Evolutionary conservation across 345 rosid species (phyloP), one percentile per base, ranked within the genome.

Genomic region (Populus davidiana): DNA sequence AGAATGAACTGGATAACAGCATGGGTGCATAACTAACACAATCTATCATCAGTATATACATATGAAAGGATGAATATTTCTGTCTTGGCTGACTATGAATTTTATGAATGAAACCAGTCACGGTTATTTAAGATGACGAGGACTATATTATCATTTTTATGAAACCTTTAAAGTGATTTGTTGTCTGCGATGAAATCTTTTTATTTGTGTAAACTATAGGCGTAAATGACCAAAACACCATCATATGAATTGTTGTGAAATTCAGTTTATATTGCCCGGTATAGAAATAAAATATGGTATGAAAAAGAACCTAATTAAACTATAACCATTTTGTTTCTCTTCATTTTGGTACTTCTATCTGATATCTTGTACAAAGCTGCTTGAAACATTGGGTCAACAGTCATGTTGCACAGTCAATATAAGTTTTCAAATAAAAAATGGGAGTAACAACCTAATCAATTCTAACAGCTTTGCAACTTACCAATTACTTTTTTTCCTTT

Each of bases 401-500:
- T 27, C 69, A 31, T 35, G 20, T 31, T 2, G 20, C 33, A 16
- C 36, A 29, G 38, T 65, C 20, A 65, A 14, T 27, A 13, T 12
- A 65, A 5, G 21, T 23, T 21, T 41, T 25, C 54, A 69, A 35
- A 35, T 16, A 20, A 72, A 56, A 27, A 35, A 29, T 16, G 59
- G 36, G 49, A 72, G 41, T 12, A 25, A 38, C 8, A 59, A 17
- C 49, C 62, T 21, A 23, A 7, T 29, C 56, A 35, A 49, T 23
- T 43, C 49, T 59, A 59, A 29, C 52, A 54, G 67, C 67, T 14
- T 43, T 38, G 76, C 64, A 59, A 75, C 88, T 85, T 88, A 96
- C 99, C 97, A 35, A 92, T 84, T 21, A 89, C 85, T 73, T 87
- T 86, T 86, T 92, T 94, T 75, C 97, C 97, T 83, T 96, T 90